A percentile compares a stretch with the other conserved stretches of the same genome.
Evolutionary conservation across 441 rosid genomes (phyloP).

Genomic region (Jatropha podagrica): DNA sequence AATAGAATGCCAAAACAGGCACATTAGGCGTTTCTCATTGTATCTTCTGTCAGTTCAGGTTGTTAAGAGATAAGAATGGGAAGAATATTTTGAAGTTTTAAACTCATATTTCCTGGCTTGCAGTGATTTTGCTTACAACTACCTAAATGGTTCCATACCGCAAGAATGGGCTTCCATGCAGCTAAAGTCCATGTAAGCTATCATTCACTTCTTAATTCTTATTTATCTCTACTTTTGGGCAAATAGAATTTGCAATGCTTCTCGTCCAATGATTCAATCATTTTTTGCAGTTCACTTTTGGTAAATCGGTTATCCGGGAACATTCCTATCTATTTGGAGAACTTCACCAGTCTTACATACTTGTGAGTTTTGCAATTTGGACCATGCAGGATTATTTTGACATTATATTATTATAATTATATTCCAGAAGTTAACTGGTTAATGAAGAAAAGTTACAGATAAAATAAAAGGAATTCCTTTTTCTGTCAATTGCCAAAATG

Average conservation of each 20-base stretch:
- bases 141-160: conserved; percentile 60
- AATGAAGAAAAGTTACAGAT: not conserved
- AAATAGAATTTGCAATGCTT: not conserved
- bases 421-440: not conserved
- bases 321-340: conserved; percentile 51
- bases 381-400: not conserved
- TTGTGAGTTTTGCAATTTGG: conserved; percentile 42
- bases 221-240: not conserved
- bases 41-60: not conserved
- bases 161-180: conserved; percentile 52
- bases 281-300: conserved; percentile 47
- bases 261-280: not conserved
- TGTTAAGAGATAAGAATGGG: not conserved
- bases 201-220: not conserved
- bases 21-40: not conserved
- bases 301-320: conserved; percentile 62
- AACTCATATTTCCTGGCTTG: conserved; percentile 15
- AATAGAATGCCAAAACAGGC: not conserved
- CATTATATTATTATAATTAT: not conserved
- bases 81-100: not conserved
- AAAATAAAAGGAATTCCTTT: not conserved
- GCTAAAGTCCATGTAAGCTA: conserved; percentile 29
- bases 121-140: conserved; percentile 66
- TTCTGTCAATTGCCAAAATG: not conserved
- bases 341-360: conserved; percentile 44